Base-by-base conservation (phyloP, 2,329 filamentous ascomycete genomes). In the Fusarium irregulare region DNA sequence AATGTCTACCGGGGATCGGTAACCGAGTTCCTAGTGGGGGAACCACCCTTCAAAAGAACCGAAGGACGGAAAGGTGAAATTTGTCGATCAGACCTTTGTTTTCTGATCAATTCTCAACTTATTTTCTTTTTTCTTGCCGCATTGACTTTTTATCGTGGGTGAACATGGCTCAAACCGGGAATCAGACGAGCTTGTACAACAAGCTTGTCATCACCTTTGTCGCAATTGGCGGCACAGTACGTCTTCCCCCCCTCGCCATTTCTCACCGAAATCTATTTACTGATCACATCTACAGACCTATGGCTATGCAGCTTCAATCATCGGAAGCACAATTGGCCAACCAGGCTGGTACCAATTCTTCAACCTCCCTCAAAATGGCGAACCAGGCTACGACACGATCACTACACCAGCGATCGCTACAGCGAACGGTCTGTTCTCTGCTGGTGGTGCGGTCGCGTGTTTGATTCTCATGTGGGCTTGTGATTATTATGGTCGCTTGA, bases 281-380 rank as follows among this genome's bases (percentile, higher is more conserved):
- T 21, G 21, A 21, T 21, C 21, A 21, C 21, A 23, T 23, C 21
- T 23, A 23, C 21, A 84, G 83, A 85, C 84, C 4, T 86, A 86
- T 65, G 84, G 84, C 23, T 86, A 86, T 67, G 82, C 80, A 55
- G 79, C 84, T 11, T 85, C 84, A 3, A 81, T 86, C 40, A 86
- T 86, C 40, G 78, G 80, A 41, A 84, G 82, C 59, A 86, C 84
- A 18, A 85, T 86, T 55, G 85, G 85, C 11, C 84, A 86, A 57
- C 83, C 84, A 6, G 84, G 84, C 65, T 86, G 83, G 83, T 86
- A 84, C 69, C 64, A 73, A 20, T 86, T 81, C 74, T 86, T 87
- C 70, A 69, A 83, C 45, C 79, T 86, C 12, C 84, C 84, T 1
- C 64, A 63, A 13, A 74, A 80, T 32, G 82, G 80, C 14, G 78